These are phyloP conservation scores for Pinus albicaulis DNA, from an alignment of 75 land plant species.

Conservation along the genomic window DNA sequence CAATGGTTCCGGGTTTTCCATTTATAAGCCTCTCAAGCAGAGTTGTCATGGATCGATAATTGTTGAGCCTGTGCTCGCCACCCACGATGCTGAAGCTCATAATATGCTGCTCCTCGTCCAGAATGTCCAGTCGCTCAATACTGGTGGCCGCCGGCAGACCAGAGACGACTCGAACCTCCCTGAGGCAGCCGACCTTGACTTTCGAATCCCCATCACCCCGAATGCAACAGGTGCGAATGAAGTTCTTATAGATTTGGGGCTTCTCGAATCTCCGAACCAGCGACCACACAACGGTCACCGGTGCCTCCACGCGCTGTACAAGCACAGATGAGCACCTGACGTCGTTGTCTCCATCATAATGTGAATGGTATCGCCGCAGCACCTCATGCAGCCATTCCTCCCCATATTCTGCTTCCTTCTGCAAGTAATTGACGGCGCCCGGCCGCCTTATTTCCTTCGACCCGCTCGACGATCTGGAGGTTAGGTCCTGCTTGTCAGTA, in stretches of 20 bases:
- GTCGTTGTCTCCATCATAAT: conserved; percentile 10
- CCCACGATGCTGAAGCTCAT: conserved; percentile 73
- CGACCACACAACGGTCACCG: conserved; percentile 57
- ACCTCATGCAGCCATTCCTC: conserved; percentile 4
- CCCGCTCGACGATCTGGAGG: too few species aligned
- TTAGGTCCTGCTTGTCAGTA: too few species aligned
- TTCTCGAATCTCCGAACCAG: conserved; percentile 68
- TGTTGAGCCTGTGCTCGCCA: conserved; percentile 76
- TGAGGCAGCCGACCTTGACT: conserved; percentile 42
- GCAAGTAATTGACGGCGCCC: too few species aligned
- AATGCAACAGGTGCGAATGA: conserved; percentile 58
- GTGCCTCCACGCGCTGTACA: conserved; percentile 58
- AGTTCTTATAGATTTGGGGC: conserved; percentile 82
- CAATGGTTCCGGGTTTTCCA: conserved; percentile 31
- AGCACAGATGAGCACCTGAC: conserved; percentile 54
- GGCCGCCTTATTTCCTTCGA: too few species aligned
- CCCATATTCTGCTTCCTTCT: too few species aligned
- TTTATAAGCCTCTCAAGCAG: conserved; percentile 28
- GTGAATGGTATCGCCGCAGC: conserved; percentile 40
- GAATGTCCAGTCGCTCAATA: conserved; percentile 71
- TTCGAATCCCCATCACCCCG: not conserved
- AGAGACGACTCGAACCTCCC: conserved; percentile 73
- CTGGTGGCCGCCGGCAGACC: conserved; percentile 76
- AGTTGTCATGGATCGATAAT: conserved; percentile 79
- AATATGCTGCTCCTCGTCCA: conserved; percentile 60